These are phyloP conservation scores for Ophiostoma ulmi DNA, from an alignment of 2,329 filamentous ascomycete genomes.

Conservation along the genomic window DNA sequence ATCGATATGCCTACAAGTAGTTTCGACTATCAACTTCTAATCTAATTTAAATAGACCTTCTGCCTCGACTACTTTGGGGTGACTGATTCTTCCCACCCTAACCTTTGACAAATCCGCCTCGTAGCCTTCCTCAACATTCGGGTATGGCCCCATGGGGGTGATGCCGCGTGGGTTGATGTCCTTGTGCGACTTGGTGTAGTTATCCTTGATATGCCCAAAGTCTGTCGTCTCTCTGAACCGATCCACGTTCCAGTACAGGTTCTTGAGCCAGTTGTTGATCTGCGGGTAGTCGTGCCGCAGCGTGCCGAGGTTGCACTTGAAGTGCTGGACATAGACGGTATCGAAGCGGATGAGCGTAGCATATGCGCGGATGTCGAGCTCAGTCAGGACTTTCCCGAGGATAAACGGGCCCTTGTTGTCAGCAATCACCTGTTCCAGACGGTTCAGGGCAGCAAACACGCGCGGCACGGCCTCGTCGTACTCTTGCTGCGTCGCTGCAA, in stretches of 20 bases:
- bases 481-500: slow-evolving; percentile 48
- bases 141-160: slow-evolving; percentile 58
- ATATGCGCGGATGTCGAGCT: slow-evolving; percentile 55
- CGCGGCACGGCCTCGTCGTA: slow-evolving; percentile 52
- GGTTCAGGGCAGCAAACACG: slow-evolving; percentile 57
- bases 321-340: slow-evolving; percentile 59
- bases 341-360: slow-evolving; percentile 57
- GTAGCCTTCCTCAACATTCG: slow-evolving; percentile 50
- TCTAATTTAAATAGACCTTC: not conserved
- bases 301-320: slow-evolving; percentile 60
- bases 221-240: slow-evolving; percentile 56
- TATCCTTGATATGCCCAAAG: slow-evolving; percentile 65
- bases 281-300: slow-evolving; percentile 57
- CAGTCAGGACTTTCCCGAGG: slow-evolving; percentile 51
- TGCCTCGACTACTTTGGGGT: slow-evolving; percentile 36
- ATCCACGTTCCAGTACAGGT: slow-evolving; percentile 52
- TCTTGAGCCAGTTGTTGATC: slow-evolving; percentile 56
- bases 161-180: slow-evolving; percentile 58
- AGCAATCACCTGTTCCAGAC: slow-evolving; percentile 45
- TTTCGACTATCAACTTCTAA: slow-evolving; percentile 24
- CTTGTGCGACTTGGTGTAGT: slow-evolving; percentile 53
- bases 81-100: slow-evolving; percentile 43
- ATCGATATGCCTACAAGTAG: not conserved
- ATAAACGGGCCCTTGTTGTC: slow-evolving; percentile 46
- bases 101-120: slow-evolving; percentile 46